Base-by-base conservation (phyloP, 2,329 filamentous ascomycete genomes). In the Colletotrichum sansevieriae region DNA sequence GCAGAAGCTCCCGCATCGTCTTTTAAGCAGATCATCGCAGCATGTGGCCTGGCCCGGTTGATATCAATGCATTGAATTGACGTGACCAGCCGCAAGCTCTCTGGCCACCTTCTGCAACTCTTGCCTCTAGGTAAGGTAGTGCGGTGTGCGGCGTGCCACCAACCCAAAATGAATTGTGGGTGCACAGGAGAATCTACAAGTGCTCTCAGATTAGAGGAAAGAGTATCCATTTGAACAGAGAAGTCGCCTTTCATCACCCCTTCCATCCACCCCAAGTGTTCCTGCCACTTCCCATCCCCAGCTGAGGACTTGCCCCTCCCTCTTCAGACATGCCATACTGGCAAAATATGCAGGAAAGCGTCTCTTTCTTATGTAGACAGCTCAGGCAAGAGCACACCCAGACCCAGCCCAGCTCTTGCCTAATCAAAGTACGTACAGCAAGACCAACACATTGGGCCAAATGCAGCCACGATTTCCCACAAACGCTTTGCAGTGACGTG, bases 401-500 rank as follows among this genome's bases (percentile, higher is more conserved):
- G 29, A 29, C 29, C 29, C 29, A 29, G 37, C 4, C 11, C 37
- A 39, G 37, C 37, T 12, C 37, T 39, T 39, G 37, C 37, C 37
- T 15, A 5, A 4, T 15, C 37, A 39, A 39, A 39, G 46, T 55
- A 65, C 41, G 47, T 63, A 66, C 65, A 35, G 39, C 39, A 47
- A 47, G 39, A 62, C 20, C 46, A 58, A 54, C 18, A 51, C 47
- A 43, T 37, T 41, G 65, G 49, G 56, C 66, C 37, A 66, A 56
- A 66, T 57, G 63, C 64, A 70, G 67, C 67, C 67, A 70, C 64
- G 63, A 58, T 68, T 66, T 69, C 57, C 57, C 58, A 56, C 64
- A 66, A 57, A 66, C 55, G 55, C 35, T 33, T 22, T 55, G 18
- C 55, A 63, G 70, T 72, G 70, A 72, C 70, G 70, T 72, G 64